Base-by-base conservation (phyloP, 257 asterid species). In the Solanum sitiens region DNA sequence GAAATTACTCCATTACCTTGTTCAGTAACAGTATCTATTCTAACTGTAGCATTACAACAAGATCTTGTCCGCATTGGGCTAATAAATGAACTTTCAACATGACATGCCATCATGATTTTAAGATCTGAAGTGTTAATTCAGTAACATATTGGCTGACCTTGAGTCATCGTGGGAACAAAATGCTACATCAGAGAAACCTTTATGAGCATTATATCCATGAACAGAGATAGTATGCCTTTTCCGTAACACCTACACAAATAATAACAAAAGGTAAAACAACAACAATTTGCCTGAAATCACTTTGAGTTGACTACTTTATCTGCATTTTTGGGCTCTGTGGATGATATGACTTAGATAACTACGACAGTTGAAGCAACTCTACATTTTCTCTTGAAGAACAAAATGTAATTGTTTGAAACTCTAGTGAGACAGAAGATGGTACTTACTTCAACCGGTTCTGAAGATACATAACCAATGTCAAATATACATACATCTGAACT, bases 381-480 rank as follows among this genome's bases (percentile, higher is more conserved):
- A 80, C 30, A 80, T 27, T 80, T 74, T 21, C 59, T 75, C 37
- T 76, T 40, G 83, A 76, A 76, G 83, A 76, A 82, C 70, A 82
- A 20, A 82, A 82, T 82, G 30, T 82, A 82, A 30, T 47, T 82
- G 44, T 50, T 65, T 88, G 84, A 70, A 88, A 47, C 77, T 14
- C 63, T 86, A 61, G 61, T 89, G 53, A 87, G 63, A 21, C 45
- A 84, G 87, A 86, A 84, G 90, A 88, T 47, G 70, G 61, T 77
- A 89, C 98, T 93, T 94, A 97, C 99, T 86, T 94, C 93, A 91
- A 91, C 91, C 2, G 99, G 99, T 89, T 94, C 94, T 30, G 95
- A 89, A 83, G 99, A 94, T 90, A 92, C 85, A 87, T 92, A 95
- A 65, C 99, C 99, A 87, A 96, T 92, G 91, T 96, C 99, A 84